Base-by-base conservation (phyloP, 2,329 filamentous ascomycete species). In the Hymenoscyphus occultus region DNA sequence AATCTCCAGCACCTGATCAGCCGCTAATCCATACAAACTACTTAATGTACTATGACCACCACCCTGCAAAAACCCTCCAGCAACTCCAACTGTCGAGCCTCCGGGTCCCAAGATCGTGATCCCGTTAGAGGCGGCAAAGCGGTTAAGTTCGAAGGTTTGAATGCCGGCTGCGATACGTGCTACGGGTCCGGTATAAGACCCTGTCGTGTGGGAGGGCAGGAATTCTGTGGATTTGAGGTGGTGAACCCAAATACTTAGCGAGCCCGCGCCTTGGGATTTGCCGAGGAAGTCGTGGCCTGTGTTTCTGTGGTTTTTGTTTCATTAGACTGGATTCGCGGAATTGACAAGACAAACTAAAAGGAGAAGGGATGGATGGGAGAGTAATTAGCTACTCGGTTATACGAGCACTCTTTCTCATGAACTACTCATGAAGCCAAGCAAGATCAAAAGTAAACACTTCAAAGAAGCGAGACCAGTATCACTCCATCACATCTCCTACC, bases 251-350 rank as follows among this genome's bases (percentile, higher is more conserved):
- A 69, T 64, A 13, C 60, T 62, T 1, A 69, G 31, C 6, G 65
- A 64, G 28, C 63, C 62, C 2, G 61, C 76, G 35, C 81, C 81
- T 4, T 78, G 76, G 0, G 80, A 82, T 61, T 78, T 78, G 16
- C 80, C 80, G 32, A 75, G 76, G 66, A 80, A 82, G 67, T 81
- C 79, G 68, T 81, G 79, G 7, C 80, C 79, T 1, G 79, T 81
- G 65, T 81, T 81, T 68, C 78, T 80, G 19, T 28, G 9, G 7
- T 28, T 5, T 35, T 35, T 6, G 2, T 35, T 35, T 35, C 9
- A 10, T 35, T 35, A 35, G 35, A 35, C 3, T 35, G 35, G 35
- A 35, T 35, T 6, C 5, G 35, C 9, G 3, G 35, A 35, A 35
- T 35, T 35, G 35, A 35, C 35, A 35, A 35, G 9, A 10, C 1